Percentiles rank a stretch among this genome's conserved stretches.
These are phyloP conservation scores for Mortierella polycephala DNA, from an alignment of 371 early-diverging fungal species.

Conservation along the genomic window DNA sequence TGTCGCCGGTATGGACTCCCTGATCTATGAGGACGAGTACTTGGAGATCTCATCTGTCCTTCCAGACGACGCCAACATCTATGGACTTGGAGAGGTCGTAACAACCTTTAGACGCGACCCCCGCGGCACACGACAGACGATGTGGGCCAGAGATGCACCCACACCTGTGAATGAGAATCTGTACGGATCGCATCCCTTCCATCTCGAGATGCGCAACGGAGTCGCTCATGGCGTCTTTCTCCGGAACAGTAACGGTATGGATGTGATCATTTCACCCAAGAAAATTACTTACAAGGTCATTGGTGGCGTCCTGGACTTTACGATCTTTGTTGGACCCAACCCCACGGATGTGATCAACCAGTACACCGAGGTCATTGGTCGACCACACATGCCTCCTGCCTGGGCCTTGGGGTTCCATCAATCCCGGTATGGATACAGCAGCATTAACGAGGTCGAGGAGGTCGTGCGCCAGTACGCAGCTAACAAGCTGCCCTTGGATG, in stretches of 20 bases:
- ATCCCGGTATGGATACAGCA: slow-evolving; percentile 77
- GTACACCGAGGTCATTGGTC: slow-evolving; percentile 77
- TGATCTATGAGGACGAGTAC: slow-evolving; percentile 79
- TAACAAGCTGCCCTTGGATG: slow-evolving; percentile 73
- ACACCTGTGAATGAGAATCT: slow-evolving; percentile 65
- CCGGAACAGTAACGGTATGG: slow-evolving; percentile 82
- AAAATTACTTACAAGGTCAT: slow-evolving; percentile 73
- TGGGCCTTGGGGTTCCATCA: slow-evolving; percentile 75
- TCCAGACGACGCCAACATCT: slow-evolving; percentile 67
- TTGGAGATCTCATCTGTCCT: slow-evolving; percentile 68
- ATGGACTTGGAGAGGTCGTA: slow-evolving; percentile 77
- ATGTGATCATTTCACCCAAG: slow-evolving; percentile 63
- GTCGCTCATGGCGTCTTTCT: slow-evolving; percentile 69
- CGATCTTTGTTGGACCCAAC: slow-evolving; percentile 71
- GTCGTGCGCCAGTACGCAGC: slow-evolving; percentile 65
- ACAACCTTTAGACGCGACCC: slow-evolving; percentile 61
- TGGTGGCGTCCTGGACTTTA: slow-evolving; percentile 75
- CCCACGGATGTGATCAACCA: slow-evolving; percentile 71
- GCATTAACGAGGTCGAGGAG: slow-evolving; percentile 63
- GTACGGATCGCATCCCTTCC: slow-evolving; percentile 80
- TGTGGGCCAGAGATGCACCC: slow-evolving; percentile 70
- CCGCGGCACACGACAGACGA: slow-evolving; percentile 51
- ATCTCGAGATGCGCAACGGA: slow-evolving; percentile 72
- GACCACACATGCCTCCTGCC: slow-evolving; percentile 66
- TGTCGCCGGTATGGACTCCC: slow-evolving; percentile 53